These are phyloP conservation scores for Sporisorium iseilematis-ciliati DNA, from an alignment of 1,284 basidiomycete species.

Conservation along the genomic window DNA sequence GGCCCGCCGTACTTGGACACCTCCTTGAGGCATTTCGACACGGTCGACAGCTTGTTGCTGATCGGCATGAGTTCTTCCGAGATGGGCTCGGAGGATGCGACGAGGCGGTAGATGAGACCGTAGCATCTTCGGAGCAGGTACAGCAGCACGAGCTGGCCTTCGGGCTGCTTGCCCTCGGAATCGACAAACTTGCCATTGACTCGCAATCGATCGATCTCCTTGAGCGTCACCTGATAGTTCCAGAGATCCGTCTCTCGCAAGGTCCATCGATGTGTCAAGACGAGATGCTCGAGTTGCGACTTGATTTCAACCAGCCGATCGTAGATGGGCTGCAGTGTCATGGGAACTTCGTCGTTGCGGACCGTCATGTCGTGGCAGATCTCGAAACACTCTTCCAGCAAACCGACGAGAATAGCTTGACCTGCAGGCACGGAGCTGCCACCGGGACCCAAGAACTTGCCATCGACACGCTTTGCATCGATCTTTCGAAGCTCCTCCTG, in stretches of 20 bases:
- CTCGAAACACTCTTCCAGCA: slow-evolving; percentile 97
- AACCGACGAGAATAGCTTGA: slow-evolving; percentile 78
- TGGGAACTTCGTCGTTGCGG: slow-evolving; percentile 88
- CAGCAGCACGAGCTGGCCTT: slow-evolving; percentile 90
- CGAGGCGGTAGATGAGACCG: slow-evolving; percentile 90
- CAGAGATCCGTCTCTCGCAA: slow-evolving; percentile 87
- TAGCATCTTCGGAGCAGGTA: slow-evolving; percentile 95
- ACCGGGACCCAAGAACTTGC: slow-evolving; percentile 93
- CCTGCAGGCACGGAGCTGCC: slow-evolving; percentile 87
- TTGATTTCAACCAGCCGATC: slow-evolving; percentile 90
- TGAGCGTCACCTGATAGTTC: slow-evolving; percentile 88
- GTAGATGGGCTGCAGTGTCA: slow-evolving; percentile 90
- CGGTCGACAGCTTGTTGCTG: slow-evolving; percentile 74
- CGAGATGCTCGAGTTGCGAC: slow-evolving; percentile 86
- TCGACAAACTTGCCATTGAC: slow-evolving; percentile 98
- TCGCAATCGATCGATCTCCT: slow-evolving; percentile 96
- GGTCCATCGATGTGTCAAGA: slow-evolving; percentile 96
- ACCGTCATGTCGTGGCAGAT: slow-evolving; percentile 96
- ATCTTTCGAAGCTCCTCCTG: slow-evolving; percentile 94
- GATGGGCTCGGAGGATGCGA: slow-evolving; percentile 98
- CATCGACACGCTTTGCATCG: slow-evolving; percentile 87
- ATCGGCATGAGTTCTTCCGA: slow-evolving; percentile 97
- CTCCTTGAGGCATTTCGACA: slow-evolving; percentile 89
- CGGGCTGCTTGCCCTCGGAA: slow-evolving; percentile 87
- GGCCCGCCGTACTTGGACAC: slow-evolving; percentile 96